These are phyloP conservation scores for Aspergillus brunneoviolaceus DNA, from an alignment of 2,329 filamentous ascomycete species.

Conservation along the genomic window DNA sequence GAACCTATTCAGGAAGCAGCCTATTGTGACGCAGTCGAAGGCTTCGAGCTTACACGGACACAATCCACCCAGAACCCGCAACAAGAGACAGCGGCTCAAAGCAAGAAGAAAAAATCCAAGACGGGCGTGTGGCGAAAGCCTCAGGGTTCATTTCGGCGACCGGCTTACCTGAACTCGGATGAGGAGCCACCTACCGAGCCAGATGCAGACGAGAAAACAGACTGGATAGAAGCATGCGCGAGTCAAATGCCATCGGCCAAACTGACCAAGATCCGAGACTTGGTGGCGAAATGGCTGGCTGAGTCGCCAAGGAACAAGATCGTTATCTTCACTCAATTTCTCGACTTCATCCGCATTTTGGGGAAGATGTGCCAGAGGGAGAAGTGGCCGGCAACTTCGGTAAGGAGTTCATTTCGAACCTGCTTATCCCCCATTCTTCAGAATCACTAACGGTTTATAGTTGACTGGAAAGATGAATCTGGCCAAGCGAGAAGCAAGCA, in stretches of 20 bases:
- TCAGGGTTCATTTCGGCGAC: neutral
- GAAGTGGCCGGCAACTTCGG: constrained; percentile 43
- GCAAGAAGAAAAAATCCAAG: neutral
- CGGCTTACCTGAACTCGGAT: neutral
- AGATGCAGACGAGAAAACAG: constrained; percentile 15
- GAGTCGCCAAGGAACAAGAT: constrained; percentile 54
- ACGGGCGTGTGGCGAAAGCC: neutral
- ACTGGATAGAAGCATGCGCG: constrained; percentile 28
- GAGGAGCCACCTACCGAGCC: neutral
- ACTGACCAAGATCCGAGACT: constrained; percentile 34
- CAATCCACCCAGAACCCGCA: neutral
- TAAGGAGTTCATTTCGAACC: neutral
- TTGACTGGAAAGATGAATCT: constrained; percentile 53
- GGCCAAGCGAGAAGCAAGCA: constrained; percentile 45
- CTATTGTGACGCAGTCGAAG: constrained; percentile 11
- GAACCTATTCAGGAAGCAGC: constrained; percentile 17
- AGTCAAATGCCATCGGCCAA: constrained; percentile 42
- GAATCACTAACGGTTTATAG: constrained; percentile 12
- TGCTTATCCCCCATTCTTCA: no score
- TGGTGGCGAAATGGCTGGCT: constrained; percentile 41
- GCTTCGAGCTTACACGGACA: neutral
- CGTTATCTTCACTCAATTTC: constrained; percentile 61
- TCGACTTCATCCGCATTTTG: constrained; percentile 54
- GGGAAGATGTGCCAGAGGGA: constrained; percentile 51
- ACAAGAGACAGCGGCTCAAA: neutral